phyloP scores from a whole-genome alignment of 179 eudicot species.

The Carnegiea gigantea region DNA sequence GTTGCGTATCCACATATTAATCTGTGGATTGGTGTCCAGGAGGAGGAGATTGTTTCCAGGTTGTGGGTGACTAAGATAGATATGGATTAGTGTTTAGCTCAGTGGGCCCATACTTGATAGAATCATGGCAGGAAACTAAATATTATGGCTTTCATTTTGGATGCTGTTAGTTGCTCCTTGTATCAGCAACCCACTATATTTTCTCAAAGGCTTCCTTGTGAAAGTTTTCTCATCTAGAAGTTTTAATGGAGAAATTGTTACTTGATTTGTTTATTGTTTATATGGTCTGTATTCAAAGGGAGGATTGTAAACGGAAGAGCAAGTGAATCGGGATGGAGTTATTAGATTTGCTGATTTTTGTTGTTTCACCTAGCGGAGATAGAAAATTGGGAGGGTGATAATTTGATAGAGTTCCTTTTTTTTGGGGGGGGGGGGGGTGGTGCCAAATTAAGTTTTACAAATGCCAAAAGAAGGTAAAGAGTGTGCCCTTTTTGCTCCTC shows the following conservation, averaged over 20 bases:
- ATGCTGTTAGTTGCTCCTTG: too few relatives aligned
- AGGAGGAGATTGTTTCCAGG: not conserved
- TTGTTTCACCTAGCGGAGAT: not conserved
- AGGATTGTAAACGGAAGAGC: not conserved
- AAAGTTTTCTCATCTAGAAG: too few relatives aligned
- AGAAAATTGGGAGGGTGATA: not conserved
- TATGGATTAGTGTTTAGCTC: not conserved
- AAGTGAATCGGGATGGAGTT: not conserved
- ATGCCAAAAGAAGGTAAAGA: not conserved
- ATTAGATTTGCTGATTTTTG: not conserved
- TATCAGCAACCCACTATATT: too few relatives aligned
- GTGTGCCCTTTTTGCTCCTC: not conserved
- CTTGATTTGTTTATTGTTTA: not conserved
- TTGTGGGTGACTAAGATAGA: constrained; percentile 9
- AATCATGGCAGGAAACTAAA: not conserved
- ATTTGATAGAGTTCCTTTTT: not conserved
- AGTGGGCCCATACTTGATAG: not conserved
- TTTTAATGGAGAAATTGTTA: too few relatives aligned
- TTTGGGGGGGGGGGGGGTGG: not conserved
- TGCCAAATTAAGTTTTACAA: not conserved
- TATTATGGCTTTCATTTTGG: not conserved
- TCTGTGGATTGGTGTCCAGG: not conserved
- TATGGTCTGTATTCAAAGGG: not conserved
- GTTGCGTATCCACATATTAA: constrained; percentile 7
- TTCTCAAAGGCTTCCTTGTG: too few relatives aligned